Evolutionary conservation across 1,284 basidiomycete species (phyloP).

Genomic region (Wallemia hederae): DNA sequence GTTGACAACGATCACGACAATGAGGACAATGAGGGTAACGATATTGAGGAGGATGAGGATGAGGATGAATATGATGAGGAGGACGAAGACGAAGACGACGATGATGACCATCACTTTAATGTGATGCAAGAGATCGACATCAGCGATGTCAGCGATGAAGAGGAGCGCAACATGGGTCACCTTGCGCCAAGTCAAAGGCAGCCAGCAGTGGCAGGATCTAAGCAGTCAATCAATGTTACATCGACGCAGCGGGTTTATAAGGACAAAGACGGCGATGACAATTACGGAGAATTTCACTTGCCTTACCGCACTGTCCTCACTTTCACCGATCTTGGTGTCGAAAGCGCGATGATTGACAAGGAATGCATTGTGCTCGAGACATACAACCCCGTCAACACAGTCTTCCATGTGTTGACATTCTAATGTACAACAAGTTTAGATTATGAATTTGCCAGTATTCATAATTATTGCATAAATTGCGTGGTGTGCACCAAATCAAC

Average conservation of each 20-base stretch:
- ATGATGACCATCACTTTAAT: background rate
- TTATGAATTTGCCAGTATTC: background rate
- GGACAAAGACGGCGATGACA: background rate
- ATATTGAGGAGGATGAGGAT: background rate
- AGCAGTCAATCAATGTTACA: background rate
- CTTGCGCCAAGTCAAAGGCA: background rate
- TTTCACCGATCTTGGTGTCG: background rate
- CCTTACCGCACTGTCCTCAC: background rate
- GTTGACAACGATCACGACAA: background rate
- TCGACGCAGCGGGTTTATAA: background rate
- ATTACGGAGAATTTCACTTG: background rate
- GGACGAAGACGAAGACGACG: background rate
- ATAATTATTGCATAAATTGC: too few species aligned
- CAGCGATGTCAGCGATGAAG: background rate
- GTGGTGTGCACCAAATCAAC: background rate
- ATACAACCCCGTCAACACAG: background rate
- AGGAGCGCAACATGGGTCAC: background rate
- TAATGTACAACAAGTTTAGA: background rate
- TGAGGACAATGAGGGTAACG: background rate
- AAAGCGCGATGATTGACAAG: background rate
- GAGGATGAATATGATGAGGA: background rate
- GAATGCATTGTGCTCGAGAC: background rate
- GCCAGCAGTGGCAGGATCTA: background rate
- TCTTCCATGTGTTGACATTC: background rate
- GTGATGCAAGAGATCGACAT: background rate